These are phyloP conservation scores for Aspergillus sp. DNA, from an alignment of 2,329 filamentous ascomycete species.

Conservation along the genomic window DNA sequence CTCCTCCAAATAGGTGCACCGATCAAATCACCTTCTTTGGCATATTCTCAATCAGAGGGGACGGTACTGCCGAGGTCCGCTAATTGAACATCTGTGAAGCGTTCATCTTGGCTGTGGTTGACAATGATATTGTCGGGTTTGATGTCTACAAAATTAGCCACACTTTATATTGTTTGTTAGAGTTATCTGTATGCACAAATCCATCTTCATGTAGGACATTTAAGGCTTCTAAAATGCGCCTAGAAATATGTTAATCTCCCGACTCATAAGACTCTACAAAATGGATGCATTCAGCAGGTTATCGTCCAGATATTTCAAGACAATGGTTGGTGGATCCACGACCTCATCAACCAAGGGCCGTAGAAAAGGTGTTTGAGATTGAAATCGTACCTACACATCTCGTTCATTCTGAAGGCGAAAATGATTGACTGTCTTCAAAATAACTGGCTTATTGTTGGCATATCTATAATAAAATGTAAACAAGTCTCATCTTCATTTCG, in stretches of 20 bases:
- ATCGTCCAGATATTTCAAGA: constrained; percentile 20
- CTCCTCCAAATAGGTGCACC: constrained; percentile 16
- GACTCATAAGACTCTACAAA: constrained; percentile 8
- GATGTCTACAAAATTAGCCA: constrained; percentile 12
- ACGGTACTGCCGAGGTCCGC: constrained; percentile 17
- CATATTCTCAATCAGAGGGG: constrained; percentile 9
- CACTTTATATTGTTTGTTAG: not conserved
- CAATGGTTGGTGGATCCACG: constrained; percentile 12
- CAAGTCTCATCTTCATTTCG: constrained; percentile 5
- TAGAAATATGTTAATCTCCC: constrained; percentile 15
- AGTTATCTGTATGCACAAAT: constrained; percentile 16
- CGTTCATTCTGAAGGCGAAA: constrained; percentile 21
- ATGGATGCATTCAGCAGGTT: constrained; percentile 15
- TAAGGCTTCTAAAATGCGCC: constrained; percentile 10
- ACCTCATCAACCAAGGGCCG: constrained; percentile 20
- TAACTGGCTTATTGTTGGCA: constrained; percentile 10
- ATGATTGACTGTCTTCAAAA: constrained; percentile 15
- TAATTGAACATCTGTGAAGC: constrained; percentile 18
- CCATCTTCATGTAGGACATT: constrained; percentile 9
- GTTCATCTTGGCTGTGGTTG: constrained; percentile 10
- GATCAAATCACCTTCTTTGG: constrained; percentile 11
- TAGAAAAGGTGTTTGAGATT: constrained; percentile 11
- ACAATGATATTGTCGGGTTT: constrained; percentile 19
- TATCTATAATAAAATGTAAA: not conserved
- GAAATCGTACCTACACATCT: constrained; percentile 19